Conservation (phyloP, 2,329 filamentous ascomycete genomes). For the Monilinia aucupariae region DNA sequence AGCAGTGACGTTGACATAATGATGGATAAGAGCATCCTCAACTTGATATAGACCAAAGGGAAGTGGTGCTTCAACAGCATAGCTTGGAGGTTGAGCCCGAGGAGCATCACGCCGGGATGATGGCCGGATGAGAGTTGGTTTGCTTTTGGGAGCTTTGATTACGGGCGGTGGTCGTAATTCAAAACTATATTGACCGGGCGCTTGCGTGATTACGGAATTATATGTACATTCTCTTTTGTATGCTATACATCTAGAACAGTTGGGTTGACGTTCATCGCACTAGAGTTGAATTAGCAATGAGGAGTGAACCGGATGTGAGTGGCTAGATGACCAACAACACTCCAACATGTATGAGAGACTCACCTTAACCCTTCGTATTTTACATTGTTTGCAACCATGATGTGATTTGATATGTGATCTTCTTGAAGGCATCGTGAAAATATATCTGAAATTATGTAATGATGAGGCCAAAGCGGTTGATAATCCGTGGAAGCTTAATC, state of each 20-base stretch:
- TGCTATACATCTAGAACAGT: slow-evolving; percentile 9
- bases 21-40: slow-evolving; percentile 8
- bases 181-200: slow-evolving; percentile 12
- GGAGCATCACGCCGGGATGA: neutral
- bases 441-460: neutral
- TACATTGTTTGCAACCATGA: slow-evolving; percentile 14
- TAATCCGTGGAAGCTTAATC: too few relatives aligned
- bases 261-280: slow-evolving; percentile 13
- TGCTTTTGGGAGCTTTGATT: neutral
- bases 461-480: too few relatives aligned
- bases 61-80: neutral
- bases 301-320: neutral
- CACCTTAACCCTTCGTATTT: slow-evolving; percentile 12
- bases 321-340: neutral
- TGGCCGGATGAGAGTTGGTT: neutral
- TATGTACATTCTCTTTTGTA: slow-evolving; percentile 15
- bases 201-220: slow-evolving; percentile 4
- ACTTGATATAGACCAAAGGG: neutral
- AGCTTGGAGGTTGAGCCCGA: neutral
- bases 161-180: neutral
- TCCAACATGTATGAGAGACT: neutral
- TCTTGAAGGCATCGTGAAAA: slow-evolving; percentile 3
- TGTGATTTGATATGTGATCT: slow-evolving; percentile 17
- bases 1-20: slow-evolving; percentile 6
- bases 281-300: neutral